Conservation (phyloP, 768 basidiomycete species). For the Hericium rajendrae region DNA sequence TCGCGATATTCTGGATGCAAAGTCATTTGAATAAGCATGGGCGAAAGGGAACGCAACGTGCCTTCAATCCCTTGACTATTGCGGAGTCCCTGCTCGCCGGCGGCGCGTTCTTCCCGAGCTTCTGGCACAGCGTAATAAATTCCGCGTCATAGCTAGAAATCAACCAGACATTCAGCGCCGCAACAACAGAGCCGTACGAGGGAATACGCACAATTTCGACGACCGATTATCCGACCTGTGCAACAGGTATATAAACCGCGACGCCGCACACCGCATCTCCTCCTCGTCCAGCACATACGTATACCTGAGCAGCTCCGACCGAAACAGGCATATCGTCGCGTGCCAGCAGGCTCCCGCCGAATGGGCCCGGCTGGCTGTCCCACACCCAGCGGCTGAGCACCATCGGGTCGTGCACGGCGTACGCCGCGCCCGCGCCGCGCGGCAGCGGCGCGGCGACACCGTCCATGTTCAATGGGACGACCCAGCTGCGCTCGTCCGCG, state of each 20-base stretch:
- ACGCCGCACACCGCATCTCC: not conserved
- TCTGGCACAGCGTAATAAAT: not conserved
- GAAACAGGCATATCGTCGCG: not conserved
- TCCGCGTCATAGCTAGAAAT: not conserved
- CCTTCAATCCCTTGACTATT: not conserved
- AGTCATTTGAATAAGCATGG: not conserved
- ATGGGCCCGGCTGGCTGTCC: not conserved
- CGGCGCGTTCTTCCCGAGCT: not conserved
- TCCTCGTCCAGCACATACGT: not conserved
- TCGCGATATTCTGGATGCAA: not conserved
- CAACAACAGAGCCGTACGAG: not conserved
- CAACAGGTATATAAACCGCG: not conserved
- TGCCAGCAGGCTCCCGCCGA: not conserved
- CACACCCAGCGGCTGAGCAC: not conserved
- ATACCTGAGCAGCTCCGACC: not conserved
- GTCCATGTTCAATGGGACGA: not conserved
- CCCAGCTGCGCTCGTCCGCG: not conserved
- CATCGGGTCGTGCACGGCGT: not conserved
- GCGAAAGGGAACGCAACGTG: too few relatives aligned
- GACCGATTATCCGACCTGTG: not conserved
- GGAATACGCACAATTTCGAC: not conserved
- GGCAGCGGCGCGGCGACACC: not conserved
- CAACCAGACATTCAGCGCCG: not conserved
- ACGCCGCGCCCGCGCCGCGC: not conserved
- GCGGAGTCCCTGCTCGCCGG: not conserved